Conservation (phyloP, 163 green algal genomes). For the Picocystis sp. region DNA sequence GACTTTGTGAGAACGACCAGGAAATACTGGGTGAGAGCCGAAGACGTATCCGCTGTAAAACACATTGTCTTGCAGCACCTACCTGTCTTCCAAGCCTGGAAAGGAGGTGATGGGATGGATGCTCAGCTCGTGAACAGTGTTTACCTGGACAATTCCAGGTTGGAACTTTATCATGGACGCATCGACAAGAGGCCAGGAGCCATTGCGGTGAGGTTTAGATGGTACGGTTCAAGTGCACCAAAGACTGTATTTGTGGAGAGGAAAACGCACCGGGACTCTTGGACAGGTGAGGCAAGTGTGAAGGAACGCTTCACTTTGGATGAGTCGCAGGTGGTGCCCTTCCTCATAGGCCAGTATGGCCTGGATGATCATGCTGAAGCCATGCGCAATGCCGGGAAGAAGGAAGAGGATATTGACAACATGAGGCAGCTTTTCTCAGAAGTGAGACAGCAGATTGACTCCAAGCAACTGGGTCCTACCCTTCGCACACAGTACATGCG, state of each 20-base stretch:
- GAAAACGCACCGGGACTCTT: constrained; percentile 46
- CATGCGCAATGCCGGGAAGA: constrained; percentile 17
- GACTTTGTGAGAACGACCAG: constrained; percentile 73
- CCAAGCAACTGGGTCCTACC: constrained; percentile 75
- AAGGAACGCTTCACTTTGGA: constrained; percentile 65
- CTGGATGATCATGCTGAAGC: constrained; percentile 20
- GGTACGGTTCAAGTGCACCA: constrained; percentile 38
- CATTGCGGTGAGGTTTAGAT: constrained; percentile 66
- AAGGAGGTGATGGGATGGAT: constrained; percentile 14
- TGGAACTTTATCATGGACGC: constrained; percentile 86
- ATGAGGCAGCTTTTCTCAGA: constrained; percentile 26
- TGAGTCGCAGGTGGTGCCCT: constrained; percentile 48
- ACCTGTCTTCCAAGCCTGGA: constrained; percentile 55
- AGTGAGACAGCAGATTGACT: constrained; percentile 55
- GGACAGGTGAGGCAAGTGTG: constrained; percentile 70
- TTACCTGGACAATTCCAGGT: constrained; percentile 73
- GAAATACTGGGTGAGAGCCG: constrained; percentile 81
- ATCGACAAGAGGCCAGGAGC: constrained; percentile 82
- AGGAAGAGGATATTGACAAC: constrained; percentile 19
- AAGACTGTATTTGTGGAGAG: constrained; percentile 59
- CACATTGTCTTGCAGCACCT: constrained; percentile 87
- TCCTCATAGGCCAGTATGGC: constrained; percentile 44
- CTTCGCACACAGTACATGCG: constrained; percentile 85
- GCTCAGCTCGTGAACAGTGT: constrained; percentile 80
- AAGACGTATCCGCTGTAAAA: constrained; percentile 77